These are phyloP conservation scores for Cinnamomum micranthum DNA, from an alignment of 164 flowering plant genomes.

Conservation along the genomic window DNA sequence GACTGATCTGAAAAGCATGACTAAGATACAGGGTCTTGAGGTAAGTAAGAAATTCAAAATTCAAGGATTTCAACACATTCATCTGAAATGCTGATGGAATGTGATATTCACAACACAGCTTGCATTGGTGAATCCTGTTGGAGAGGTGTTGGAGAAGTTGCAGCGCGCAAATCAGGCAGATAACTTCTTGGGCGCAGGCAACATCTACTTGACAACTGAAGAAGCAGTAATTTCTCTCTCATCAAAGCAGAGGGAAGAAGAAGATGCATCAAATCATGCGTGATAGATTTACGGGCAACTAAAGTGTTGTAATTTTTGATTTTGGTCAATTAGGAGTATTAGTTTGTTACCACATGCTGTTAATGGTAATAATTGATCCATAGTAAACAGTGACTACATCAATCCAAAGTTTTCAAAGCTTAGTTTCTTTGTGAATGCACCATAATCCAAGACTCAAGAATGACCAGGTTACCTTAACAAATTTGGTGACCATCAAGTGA, in stretches of 20 bases:
- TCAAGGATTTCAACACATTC: no score
- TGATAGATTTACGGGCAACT: not conserved
- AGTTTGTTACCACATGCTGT: no score
- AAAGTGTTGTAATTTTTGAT: no score
- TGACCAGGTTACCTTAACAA: no score
- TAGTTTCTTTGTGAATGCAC: no score
- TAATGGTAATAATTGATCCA: no score
- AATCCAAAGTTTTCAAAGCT: no score
- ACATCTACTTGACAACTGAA: slow-evolving; percentile 65
- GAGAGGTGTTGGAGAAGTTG: slow-evolving; percentile 73
- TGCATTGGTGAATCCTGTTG: slow-evolving; percentile 80
- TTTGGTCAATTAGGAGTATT: no score
- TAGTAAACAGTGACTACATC: no score
- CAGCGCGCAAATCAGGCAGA: slow-evolving; percentile 42
- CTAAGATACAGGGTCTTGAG: slow-evolving; percentile 53
- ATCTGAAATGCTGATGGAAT: no score
- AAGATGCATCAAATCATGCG: slow-evolving; percentile 19
- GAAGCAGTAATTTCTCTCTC: slow-evolving; percentile 69
- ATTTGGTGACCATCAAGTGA: no score
- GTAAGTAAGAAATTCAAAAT: slow-evolving; percentile 25
- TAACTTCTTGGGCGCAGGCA: slow-evolving; percentile 35
- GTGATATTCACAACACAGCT: slow-evolving; percentile 37
- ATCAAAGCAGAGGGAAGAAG: slow-evolving; percentile 33
- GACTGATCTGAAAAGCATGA: slow-evolving; percentile 48
- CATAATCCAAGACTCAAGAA: no score